Conservation (phyloP, 2,329 filamentous ascomycete genomes). For the Pseudogymnoascus sp. region DNA sequence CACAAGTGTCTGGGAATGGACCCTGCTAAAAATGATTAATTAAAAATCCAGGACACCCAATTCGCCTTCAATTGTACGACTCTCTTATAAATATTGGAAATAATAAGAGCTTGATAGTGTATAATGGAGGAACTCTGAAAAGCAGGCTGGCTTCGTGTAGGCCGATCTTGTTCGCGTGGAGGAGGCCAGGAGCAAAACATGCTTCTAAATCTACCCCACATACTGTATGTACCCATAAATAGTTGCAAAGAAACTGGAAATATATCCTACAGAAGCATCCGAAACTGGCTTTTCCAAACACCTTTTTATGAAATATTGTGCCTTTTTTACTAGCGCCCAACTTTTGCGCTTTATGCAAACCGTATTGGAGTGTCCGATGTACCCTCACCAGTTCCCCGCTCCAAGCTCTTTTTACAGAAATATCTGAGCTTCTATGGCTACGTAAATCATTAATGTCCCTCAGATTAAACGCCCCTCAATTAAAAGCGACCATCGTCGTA, state of each 20-base stretch:
- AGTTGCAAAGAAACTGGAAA: not conserved
- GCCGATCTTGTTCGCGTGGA: too few relatives aligned
- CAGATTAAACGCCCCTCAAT: not conserved
- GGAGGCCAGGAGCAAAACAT: too few relatives aligned
- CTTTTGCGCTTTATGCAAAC: not conserved
- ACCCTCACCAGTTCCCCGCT: not conserved
- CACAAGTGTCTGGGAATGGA: too few relatives aligned
- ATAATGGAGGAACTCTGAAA: too few relatives aligned
- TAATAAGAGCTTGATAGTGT: too few relatives aligned
- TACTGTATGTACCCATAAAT: not conserved
- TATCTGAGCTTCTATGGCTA: not conserved
- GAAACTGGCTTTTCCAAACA: not conserved
- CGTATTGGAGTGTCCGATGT: not conserved
- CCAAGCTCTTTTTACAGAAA: not conserved
- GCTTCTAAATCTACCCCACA: too few relatives aligned
- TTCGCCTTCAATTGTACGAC: too few relatives aligned
- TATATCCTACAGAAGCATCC: not conserved
- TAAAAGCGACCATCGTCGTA: not conserved
- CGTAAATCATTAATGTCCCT: too few relatives aligned
- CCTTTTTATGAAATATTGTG: not conserved
- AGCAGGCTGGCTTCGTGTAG: too few relatives aligned
- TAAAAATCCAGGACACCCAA: too few relatives aligned
- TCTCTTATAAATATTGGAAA: too few relatives aligned
- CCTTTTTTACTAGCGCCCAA: not conserved
- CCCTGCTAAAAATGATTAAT: too few relatives aligned